Base-by-base conservation (phyloP, 176 grass and related monocot genomes). In the Chloris gayana region DNA sequence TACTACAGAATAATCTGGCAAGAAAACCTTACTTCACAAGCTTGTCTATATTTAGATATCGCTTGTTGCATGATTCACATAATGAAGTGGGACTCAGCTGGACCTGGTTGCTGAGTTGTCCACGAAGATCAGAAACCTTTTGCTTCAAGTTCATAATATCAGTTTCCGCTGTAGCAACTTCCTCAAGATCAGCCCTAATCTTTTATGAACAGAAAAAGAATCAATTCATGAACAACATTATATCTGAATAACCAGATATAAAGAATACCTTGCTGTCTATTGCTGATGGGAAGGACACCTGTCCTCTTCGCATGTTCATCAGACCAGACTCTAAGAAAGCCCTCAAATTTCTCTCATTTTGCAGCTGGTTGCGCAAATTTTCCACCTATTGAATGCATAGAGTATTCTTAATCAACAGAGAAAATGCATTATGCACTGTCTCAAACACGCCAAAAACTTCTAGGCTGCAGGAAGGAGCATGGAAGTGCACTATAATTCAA, bases 71-170 rank as follows among this genome's bases (percentile, higher is more conserved):
- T 86, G 91, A 93, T 82, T 95, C 93, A 88, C 97, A 94, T 64
- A 97, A 77, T 11, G 74, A 76, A 81, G 41, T 82, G 87, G 77
- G 80, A 71, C 49, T 87, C 82, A 89, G 38, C 84, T 88, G 88
- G 41, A 12, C 41, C 67, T 90, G 82, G 67, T 57, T 53, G 73
- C 78, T 91, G 34, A 89, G 77, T 68, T 95, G 92, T 56, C 88
- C 93, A 73, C 76, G 90, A 53, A 99, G 86, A 87, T 93, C 90
- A 92, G 83, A 76, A 82, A 82, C 88, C 80, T 99, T 95, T 82
- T 99, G 90, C 84, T 99, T 99, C 74, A 95, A 93, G 61, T 80
- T 93, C 54, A 89, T 64, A 78, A 95, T 89, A 87, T 99, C 93
- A 75, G 93, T 85, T 85, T 99, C 97, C 86, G 82, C 84, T 71